phyloP scores from a whole-genome alignment of 2,329 filamentous ascomycete species.

The Periconia sp. region DNA sequence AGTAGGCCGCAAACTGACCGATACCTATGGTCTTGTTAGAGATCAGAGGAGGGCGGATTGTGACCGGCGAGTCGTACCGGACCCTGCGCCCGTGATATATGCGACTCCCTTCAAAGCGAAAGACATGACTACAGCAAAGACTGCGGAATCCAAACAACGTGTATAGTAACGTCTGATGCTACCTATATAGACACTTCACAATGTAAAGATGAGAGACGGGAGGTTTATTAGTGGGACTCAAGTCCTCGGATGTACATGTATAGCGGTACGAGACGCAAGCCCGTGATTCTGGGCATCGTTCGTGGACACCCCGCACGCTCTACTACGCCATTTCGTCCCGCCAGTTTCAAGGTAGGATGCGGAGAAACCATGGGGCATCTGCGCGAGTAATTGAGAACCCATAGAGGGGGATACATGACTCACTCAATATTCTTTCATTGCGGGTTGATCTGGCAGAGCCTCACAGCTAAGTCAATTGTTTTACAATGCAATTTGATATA shows the following conservation, averaged over 20 bases:
- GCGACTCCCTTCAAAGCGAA: conserved; percentile 49
- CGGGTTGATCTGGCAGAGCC: no score
- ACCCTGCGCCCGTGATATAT: conserved; percentile 53
- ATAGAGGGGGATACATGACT: no score
- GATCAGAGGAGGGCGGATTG: background rate
- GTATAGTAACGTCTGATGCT: background rate
- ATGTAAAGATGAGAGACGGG: no score
- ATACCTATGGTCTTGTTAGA: conserved; percentile 46
- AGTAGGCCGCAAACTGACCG: conserved; percentile 50
- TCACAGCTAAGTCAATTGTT: no score
- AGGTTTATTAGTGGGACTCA: no score
- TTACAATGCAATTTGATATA: no score
- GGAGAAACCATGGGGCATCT: conserved; percentile 1
- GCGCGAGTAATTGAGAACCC: conserved; percentile 6
- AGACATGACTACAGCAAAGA: conserved; percentile 23
- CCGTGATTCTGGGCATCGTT: background rate
- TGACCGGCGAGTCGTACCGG: conserved; percentile 38
- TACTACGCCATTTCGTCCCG: no score
- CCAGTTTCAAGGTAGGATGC: conserved; percentile 10
- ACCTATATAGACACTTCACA: no score
- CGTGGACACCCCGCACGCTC: background rate
- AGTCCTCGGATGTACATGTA: background rate
- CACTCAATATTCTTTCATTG: no score
- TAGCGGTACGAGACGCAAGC: background rate
- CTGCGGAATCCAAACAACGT: no score